Evolutionary conservation across 2,329 filamentous ascomycete genomes (phyloP).

Genomic region (Paecilomyces dactylethromorphus): DNA sequence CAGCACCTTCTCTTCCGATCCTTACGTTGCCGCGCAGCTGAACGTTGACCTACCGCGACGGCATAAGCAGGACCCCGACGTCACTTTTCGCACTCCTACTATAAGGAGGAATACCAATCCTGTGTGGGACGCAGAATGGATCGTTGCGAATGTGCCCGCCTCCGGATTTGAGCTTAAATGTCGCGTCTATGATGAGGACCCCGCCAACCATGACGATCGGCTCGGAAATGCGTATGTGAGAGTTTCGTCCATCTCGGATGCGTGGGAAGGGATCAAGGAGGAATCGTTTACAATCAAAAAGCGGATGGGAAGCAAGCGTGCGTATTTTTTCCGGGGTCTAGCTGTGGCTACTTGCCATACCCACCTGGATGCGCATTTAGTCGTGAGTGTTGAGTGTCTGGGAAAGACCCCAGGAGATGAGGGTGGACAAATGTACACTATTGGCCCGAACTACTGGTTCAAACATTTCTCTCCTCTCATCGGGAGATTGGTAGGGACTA

Average conservation of each 20-base stretch:
- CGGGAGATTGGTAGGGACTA: conserved; percentile 69
- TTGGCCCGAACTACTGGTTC: conserved; percentile 69
- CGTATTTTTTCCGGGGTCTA: conserved; percentile 67
- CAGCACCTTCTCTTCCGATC: conserved; percentile 70
- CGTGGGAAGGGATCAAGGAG: conserved; percentile 63
- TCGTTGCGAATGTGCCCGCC: conserved; percentile 77
- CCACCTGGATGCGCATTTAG: conserved; percentile 62
- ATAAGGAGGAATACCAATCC: conserved; percentile 66
- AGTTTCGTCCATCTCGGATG: conserved; percentile 52
- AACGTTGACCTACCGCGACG: conserved; percentile 62
- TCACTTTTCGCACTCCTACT: conserved; percentile 70
- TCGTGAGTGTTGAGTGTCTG: conserved; percentile 70
- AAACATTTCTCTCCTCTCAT: conserved; percentile 87
- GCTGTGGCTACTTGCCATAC: conserved; percentile 56
- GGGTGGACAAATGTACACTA: conserved; percentile 66
- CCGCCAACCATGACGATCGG: conserved; percentile 75
- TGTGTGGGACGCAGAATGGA: conserved; percentile 77
- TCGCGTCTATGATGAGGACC: conserved; percentile 84
- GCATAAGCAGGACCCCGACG: conserved; percentile 77
- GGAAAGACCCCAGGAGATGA: conserved; percentile 63
- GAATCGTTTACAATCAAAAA: conserved; percentile 69
- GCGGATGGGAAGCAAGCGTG: conserved; percentile 73
- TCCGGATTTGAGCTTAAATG: conserved; percentile 80
- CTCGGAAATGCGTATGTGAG: conserved; percentile 77
- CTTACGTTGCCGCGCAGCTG: conserved; percentile 73